Conservation (phyloP, 2,329 filamentous ascomycete genomes). For the Seiridium unicorne region DNA sequence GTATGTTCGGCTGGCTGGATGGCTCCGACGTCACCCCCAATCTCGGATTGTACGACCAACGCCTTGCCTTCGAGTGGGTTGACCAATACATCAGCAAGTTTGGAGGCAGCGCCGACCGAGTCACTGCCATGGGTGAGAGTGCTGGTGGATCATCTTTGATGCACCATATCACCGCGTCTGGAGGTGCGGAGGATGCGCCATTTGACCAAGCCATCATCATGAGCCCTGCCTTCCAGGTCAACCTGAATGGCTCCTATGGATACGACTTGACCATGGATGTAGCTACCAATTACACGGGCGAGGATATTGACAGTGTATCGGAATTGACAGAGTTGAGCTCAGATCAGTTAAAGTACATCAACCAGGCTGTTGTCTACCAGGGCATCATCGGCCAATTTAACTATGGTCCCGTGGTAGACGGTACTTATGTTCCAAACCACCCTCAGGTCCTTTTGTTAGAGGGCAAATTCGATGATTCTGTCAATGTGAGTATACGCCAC, state of each 20-base stretch:
- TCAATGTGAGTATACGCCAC: conserved; percentile 1
- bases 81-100: conserved; percentile 45
- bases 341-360: conserved; percentile 7
- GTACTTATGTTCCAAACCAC: conserved; percentile 6
- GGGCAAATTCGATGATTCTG: conserved; percentile 3
- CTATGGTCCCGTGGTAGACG: conserved; percentile 5
- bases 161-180: conserved; percentile 44
- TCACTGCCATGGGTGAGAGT: conserved; percentile 46
- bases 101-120: conserved; percentile 33
- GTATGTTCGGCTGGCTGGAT: conserved; percentile 22
- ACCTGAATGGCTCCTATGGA: conserved; percentile 13
- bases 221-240: conserved; percentile 23
- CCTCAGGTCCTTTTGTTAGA: conserved; percentile 3
- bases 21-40: conserved; percentile 34
- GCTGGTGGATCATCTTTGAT: conserved; percentile 48
- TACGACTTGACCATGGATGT: conserved; percentile 15
- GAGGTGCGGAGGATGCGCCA: conserved; percentile 24
- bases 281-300: conserved; percentile 10
- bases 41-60: conserved; percentile 47
- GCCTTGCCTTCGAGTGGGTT: conserved; percentile 47
- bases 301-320: conserved; percentile 7
- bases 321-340: background rate
- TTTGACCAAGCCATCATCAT: conserved; percentile 19
- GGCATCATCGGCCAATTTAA: conserved; percentile 3
- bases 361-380: conserved; percentile 2